Base-by-base conservation (phyloP, 306 rosid species). In the Rubus parviflorus region DNA sequence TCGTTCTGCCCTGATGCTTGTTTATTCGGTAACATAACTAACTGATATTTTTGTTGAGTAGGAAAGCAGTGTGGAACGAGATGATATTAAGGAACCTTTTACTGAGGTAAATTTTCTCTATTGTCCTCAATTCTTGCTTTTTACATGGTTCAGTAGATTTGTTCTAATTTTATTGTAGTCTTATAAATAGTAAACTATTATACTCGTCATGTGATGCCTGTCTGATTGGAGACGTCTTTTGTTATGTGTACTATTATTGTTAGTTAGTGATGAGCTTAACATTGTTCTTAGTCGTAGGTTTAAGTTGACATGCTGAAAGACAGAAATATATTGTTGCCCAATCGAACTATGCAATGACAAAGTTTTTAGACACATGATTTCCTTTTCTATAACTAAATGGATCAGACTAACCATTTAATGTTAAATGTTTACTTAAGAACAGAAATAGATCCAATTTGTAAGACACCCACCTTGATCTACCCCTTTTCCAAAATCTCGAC, bases 61-160 rank as follows among this genome's bases (percentile, higher is more conserved):
- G 99, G 99, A 95, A 83, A 95, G 99, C 91, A 90, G 97, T 74
- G 88, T 90, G 75, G 99, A 92, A 82, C 85, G 94, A 41, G 97
- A 95, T 75, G 97, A 95, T 84, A 71, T 92, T 72, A 95, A 89
- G 88, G 99, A 95, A 61, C 99, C 99, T 76, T 95, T 95, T 77
- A 92, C 91, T 42, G 99, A 95, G 97, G 99, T 95, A 71, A 79
- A 80, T 71, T 42, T 25, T 51, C 43, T 42, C 80, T 74, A 54
- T 53, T 75, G 47, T 76, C 57, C 67, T 22, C 42, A 42, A 25
- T 68, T 71, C 40, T 68, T 83, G 52, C 82, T 74, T 74, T 25
- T 43, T 41, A 41, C 15, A 60, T 57, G 47, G 73, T 82, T 37
- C 57, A 58, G 61, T 76, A 70, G 70, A 48, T 56, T 51, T 43